Conservation (phyloP, 352 stramenopile species). For the Globisporangium orthogonon region DNA sequence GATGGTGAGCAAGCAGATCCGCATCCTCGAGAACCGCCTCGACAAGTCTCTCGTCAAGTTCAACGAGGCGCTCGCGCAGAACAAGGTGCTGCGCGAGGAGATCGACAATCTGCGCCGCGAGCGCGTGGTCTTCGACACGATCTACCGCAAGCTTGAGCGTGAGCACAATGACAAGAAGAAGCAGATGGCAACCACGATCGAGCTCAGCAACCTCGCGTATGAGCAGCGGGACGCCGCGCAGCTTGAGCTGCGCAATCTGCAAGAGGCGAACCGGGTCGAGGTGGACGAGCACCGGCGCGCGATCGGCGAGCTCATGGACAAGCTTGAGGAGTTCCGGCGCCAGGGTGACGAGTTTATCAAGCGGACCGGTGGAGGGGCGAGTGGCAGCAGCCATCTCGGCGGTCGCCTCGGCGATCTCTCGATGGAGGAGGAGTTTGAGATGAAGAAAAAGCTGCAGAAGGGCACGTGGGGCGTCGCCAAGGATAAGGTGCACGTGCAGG, state of each 20-base stretch:
- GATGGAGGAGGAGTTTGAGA: conserved; percentile 53
- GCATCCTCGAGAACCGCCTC: conserved; percentile 95
- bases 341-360: conserved; percentile 24
- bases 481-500: conserved; percentile 86
- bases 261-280: conserved; percentile 89
- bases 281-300: conserved; percentile 52
- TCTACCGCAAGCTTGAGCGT: conserved; percentile 89
- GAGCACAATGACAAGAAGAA: conserved; percentile 94
- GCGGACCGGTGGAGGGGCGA: conserved; percentile 9
- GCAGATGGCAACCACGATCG: conserved; percentile 94
- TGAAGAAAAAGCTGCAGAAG: conserved; percentile 72
- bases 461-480: conserved; percentile 76
- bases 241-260: conserved; percentile 89
- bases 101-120: conserved; percentile 93
- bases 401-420: conserved; percentile 36
- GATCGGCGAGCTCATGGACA: conserved; percentile 50
- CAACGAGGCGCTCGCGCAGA: conserved; percentile 92
- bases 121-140: conserved; percentile 93
- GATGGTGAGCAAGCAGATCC: conserved; percentile 95
- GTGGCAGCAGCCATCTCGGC: no score
- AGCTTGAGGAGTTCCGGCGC: conserved; percentile 52
- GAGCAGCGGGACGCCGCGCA: conserved; percentile 93
- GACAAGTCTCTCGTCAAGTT: conserved; percentile 97
- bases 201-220: conserved; percentile 93
- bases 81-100: conserved; percentile 88